Evolutionary conservation across 768 basidiomycete genomes (phyloP).

Genomic region (Tricholoma terreum): DNA sequence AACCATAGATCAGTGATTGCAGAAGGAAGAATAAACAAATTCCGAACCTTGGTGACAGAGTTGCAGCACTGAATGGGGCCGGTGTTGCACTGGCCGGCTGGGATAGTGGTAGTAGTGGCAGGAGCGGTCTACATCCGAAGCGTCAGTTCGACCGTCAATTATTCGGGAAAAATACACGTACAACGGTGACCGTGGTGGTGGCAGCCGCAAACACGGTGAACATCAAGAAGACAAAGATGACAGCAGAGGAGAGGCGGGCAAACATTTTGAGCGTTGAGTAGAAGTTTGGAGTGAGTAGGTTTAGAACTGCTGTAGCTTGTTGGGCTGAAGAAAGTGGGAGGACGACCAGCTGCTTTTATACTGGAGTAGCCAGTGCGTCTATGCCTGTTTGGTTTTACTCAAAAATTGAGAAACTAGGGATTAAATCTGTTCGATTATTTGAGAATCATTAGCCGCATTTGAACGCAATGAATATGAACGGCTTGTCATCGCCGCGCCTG

Average conservation of each 20-base stretch:
- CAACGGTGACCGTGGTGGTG: constrained; percentile 16
- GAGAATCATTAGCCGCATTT: no score
- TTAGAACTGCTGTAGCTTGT: constrained; percentile 12
- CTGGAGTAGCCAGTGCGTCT: constrained; percentile 5
- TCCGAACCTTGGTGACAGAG: constrained; percentile 14
- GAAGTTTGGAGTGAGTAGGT: constrained; percentile 3
- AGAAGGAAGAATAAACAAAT: background rate
- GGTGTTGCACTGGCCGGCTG: constrained; percentile 28
- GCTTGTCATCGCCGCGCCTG: no score
- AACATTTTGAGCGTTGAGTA: constrained; percentile 21
- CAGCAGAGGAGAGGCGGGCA: constrained; percentile 17
- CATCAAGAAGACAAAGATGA: constrained; percentile 20
- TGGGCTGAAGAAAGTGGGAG: constrained; percentile 15
- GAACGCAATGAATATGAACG: no score
- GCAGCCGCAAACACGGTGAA: constrained; percentile 28
- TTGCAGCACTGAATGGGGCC: constrained; percentile 28
- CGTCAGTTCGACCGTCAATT: background rate
- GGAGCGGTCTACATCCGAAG: constrained; percentile 9
- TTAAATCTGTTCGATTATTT: background rate
- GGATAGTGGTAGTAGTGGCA: constrained; percentile 17
- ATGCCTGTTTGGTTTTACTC: background rate
- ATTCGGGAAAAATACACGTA: background rate
- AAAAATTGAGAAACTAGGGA: background rate
- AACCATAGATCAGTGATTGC: background rate
- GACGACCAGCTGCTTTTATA: constrained; percentile 4